Conservation (phyloP, 495 filamentous ascomycete species). For the Neurospora sp. region DNA sequence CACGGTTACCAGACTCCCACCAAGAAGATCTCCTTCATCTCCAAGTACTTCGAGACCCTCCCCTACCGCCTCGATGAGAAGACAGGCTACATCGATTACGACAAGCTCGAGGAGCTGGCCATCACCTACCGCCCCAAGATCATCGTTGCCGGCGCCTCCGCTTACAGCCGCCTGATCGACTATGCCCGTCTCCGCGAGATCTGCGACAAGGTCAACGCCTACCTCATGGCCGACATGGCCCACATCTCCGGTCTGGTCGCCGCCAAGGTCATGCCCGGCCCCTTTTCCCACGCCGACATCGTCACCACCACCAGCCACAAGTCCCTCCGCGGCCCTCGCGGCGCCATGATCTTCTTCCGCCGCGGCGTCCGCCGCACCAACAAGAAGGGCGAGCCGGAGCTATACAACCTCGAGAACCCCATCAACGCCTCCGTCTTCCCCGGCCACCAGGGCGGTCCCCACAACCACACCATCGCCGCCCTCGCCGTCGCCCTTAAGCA, state of each 20-base stretch:
- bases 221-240: constrained; percentile 93
- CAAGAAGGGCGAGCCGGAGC: constrained; percentile 73
- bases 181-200: constrained; percentile 82
- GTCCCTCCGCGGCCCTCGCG: constrained; percentile 85
- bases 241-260: constrained; percentile 93
- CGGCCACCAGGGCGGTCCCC: constrained; percentile 95
- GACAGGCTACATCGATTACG: constrained; percentile 91
- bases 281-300: constrained; percentile 84
- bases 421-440: constrained; percentile 98
- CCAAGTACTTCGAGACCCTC: constrained; percentile 97
- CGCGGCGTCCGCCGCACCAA: constrained; percentile 78
- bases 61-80: constrained; percentile 86
- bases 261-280: constrained; percentile 77
- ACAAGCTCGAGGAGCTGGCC: constrained; percentile 75
- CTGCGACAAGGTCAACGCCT: constrained; percentile 81
- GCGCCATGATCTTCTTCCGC: constrained; percentile 97
- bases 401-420: constrained; percentile 86
- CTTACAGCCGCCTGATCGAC: constrained; percentile 90
- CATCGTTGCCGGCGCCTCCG: constrained; percentile 88
- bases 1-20: constrained; percentile 97
- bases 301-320: constrained; percentile 99
- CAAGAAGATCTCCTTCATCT: constrained; percentile 97
- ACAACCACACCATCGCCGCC: constrained; percentile 98
- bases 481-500: constrained; percentile 90
- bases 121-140: constrained; percentile 86